These are phyloP conservation scores for Spiromastix sp. DNA, from an alignment of 2,329 filamentous ascomycete genomes.

Conservation along the genomic window DNA sequence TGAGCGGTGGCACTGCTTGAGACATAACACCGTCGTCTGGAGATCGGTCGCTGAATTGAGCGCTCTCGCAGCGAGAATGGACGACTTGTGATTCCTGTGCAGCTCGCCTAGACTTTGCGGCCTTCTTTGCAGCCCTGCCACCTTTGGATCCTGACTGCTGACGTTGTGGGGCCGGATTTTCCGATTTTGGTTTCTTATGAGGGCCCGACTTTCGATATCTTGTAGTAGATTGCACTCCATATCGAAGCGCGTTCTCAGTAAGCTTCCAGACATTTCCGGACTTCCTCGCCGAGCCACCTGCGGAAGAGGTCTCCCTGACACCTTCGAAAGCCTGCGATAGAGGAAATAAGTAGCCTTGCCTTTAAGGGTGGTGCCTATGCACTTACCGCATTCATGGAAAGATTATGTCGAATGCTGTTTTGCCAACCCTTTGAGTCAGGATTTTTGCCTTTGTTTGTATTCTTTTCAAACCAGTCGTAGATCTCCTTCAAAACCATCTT, in stretches of 20 bases:
- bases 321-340: conserved; percentile 24
- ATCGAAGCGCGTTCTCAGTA: conserved; percentile 54
- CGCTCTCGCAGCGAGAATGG: conserved; percentile 4
- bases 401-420: conserved; percentile 89
- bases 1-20: conserved; percentile 1
- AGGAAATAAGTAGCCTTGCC: conserved; percentile 7
- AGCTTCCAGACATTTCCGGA: conserved; percentile 70
- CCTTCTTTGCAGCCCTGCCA: conserved; percentile 28
- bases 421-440: conserved; percentile 66
- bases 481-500: conserved; percentile 76
- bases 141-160: conserved; percentile 33
- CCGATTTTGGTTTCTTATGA: conserved; percentile 29
- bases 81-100: conserved; percentile 16
- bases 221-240: conserved; percentile 79
- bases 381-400: conserved; percentile 89
- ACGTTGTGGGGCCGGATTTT: conserved; percentile 29
- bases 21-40: neutral
- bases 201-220: conserved; percentile 51
- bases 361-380: conserved; percentile 5
- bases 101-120: conserved; percentile 21
- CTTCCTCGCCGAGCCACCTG: conserved; percentile 47
- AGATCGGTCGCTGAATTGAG: neutral
- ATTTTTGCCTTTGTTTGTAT: conserved; percentile 64
- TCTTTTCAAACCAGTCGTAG: conserved; percentile 77
- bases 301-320: conserved; percentile 17